A percentile compares a stretch with the other conserved stretches of the same genome.
Evolutionary conservation across 1,284 basidiomycete species (phyloP).

Genomic region (Leucoagaricus sp.): DNA sequence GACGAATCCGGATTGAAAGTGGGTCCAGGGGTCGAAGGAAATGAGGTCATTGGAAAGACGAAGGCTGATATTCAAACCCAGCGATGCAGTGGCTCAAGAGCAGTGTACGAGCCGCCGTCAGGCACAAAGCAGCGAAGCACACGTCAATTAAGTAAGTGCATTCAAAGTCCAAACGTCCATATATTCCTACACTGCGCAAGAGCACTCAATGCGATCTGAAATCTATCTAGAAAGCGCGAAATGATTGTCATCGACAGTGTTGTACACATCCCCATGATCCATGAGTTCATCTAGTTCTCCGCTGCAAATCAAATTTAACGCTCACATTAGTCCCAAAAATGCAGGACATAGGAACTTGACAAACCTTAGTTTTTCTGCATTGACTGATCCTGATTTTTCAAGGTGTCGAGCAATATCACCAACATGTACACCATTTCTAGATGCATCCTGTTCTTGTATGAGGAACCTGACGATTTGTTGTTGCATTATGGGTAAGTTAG

Average conservation of each 20-base stretch:
- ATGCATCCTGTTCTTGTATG: slow-evolving; percentile 37
- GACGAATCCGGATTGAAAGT: not conserved
- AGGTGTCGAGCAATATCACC: slow-evolving; percentile 55
- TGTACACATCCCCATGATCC: slow-evolving; percentile 68
- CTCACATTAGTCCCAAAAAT: slow-evolving; percentile 3
- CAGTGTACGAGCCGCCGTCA: not conserved
- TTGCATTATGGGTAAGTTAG: slow-evolving; percentile 62
- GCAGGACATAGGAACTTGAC: slow-evolving; percentile 14
- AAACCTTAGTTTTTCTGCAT: slow-evolving; percentile 52
- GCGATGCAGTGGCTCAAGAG: not conserved
- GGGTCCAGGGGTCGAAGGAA: not conserved
- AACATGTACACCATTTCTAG: slow-evolving; percentile 68
- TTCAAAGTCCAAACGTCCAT: no score
- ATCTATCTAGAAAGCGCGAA: slow-evolving; percentile 40
- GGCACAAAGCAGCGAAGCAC: not conserved
- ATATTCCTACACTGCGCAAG: not conserved
- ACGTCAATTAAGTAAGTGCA: slow-evolving; percentile 13
- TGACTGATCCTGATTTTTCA: slow-evolving; percentile 29
- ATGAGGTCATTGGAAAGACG: not conserved
- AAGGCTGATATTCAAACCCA: not conserved
- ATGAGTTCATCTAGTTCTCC: slow-evolving; percentile 69
- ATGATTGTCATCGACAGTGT: slow-evolving; percentile 68
- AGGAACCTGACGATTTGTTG: slow-evolving; percentile 68
- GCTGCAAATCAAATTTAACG: slow-evolving; percentile 33
- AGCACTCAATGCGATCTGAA: not conserved